These are phyloP conservation scores for Tetracladium marchalianum DNA, from an alignment of 495 filamentous ascomycete species.

Conservation along the genomic window DNA sequence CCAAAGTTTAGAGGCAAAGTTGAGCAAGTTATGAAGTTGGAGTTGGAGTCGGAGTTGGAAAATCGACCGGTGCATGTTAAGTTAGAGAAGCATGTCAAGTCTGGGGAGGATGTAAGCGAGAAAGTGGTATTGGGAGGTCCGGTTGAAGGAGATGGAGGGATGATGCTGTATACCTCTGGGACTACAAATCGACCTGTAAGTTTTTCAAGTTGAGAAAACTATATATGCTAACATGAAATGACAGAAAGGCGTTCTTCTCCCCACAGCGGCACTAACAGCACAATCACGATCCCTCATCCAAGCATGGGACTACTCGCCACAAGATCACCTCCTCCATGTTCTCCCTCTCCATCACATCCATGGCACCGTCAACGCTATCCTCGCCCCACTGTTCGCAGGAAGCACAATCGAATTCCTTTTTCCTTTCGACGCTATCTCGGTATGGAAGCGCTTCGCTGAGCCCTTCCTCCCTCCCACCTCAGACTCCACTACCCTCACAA, in stretches of 20 bases:
- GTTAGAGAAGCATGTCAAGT: slow-evolving; percentile 45
- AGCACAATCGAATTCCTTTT: slow-evolving; percentile 86
- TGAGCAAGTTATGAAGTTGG: slow-evolving; percentile 52
- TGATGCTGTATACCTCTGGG: slow-evolving; percentile 97
- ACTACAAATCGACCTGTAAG: slow-evolving; percentile 75
- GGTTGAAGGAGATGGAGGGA: slow-evolving; percentile 31
- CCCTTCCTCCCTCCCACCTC: slow-evolving; percentile 48
- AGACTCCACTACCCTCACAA: not conserved
- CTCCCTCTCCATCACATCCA: slow-evolving; percentile 96
- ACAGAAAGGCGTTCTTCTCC: slow-evolving; percentile 84
- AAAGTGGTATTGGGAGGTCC: slow-evolving; percentile 37
- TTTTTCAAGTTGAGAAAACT: not conserved
- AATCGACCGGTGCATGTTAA: slow-evolving; percentile 42
- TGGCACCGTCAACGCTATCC: slow-evolving; percentile 81
- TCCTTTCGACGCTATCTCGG: slow-evolving; percentile 74
- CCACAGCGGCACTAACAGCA: slow-evolving; percentile 65
- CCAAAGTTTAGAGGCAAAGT: slow-evolving; percentile 60
- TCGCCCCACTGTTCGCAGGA: slow-evolving; percentile 82
- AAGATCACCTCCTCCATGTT: slow-evolving; percentile 78
- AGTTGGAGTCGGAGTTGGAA: slow-evolving; percentile 36
- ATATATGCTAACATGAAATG: not conserved
- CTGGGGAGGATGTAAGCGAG: slow-evolving; percentile 33
- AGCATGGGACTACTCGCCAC: slow-evolving; percentile 76
- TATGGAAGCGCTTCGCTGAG: slow-evolving; percentile 76
- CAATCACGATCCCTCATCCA: slow-evolving; percentile 72